Percentiles rank a stretch among this genome's conserved stretches.
Evolutionary conservation across 1,284 basidiomycete species (phyloP).

Genomic region (Marasmius fiardii): DNA sequence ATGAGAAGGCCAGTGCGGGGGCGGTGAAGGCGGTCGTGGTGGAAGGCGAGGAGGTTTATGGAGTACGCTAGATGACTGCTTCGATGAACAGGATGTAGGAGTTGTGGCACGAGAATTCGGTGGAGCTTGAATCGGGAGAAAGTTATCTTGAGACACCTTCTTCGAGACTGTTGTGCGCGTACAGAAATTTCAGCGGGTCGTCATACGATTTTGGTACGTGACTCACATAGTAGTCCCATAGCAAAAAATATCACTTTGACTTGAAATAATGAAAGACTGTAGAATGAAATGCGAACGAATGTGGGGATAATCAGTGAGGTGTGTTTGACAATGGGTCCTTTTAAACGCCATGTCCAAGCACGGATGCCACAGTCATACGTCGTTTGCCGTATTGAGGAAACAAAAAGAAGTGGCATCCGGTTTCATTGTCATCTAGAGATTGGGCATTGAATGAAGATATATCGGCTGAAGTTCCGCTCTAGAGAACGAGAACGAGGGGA

Average conservation of each 20-base stretch:
- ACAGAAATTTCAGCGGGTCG: background rate
- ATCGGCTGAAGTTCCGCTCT: too few relatives aligned
- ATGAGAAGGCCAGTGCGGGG: background rate
- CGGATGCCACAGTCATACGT: too few relatives aligned
- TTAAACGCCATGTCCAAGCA: too few relatives aligned
- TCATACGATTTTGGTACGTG: background rate
- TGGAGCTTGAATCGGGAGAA: background rate
- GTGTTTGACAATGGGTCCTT: too few relatives aligned
- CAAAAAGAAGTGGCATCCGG: too few relatives aligned
- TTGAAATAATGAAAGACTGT: too few relatives aligned
- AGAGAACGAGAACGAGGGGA: too few relatives aligned
- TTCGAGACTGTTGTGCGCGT: background rate
- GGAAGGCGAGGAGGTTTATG: background rate
- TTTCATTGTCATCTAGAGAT: too few relatives aligned
- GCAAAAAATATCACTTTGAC: background rate
- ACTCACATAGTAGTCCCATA: background rate
- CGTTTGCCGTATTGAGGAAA: too few relatives aligned
- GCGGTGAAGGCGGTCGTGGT: background rate
- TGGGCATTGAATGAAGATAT: too few relatives aligned
- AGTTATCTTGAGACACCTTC: background rate
- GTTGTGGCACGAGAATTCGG: background rate
- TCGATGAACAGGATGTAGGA: background rate
- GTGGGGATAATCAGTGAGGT: too few relatives aligned
- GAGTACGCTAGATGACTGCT: background rate
- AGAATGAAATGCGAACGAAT: too few relatives aligned